Percentiles rank a stretch among this genome's conserved stretches.
Conservation (phyloP, 2,329 filamentous ascomycete species). For the Emergomyces orientalis region DNA sequence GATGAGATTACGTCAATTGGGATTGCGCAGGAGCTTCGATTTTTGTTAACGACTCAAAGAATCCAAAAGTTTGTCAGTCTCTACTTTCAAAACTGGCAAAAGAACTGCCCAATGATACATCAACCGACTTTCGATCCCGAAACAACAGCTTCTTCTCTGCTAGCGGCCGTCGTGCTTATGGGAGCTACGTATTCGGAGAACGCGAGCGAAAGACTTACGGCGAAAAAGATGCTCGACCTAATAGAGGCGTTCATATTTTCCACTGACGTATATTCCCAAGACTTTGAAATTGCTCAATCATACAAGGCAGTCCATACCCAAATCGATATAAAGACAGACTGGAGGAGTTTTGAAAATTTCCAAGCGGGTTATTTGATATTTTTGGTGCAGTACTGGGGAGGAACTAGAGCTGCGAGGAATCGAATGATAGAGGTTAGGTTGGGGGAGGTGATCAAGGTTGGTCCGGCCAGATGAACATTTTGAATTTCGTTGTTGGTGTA, state of each 20-base stretch:
- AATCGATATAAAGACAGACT: constrained; percentile 23
- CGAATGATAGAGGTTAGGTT: constrained; percentile 38
- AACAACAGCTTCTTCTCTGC: constrained; percentile 28
- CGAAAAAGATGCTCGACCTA: constrained; percentile 36
- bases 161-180: constrained; percentile 35
- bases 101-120: constrained; percentile 38
- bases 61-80: constrained; percentile 35
- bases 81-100: constrained; percentile 41
- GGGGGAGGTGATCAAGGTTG: constrained; percentile 34
- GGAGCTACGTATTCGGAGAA: constrained; percentile 40
- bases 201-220: constrained; percentile 29
- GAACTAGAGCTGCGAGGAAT: constrained; percentile 29
- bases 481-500: not conserved
- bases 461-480: constrained; percentile 5
- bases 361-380: constrained; percentile 37
- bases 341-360: constrained; percentile 33
- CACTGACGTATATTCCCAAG: constrained; percentile 33
- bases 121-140: constrained; percentile 34
- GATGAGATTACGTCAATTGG: constrained; percentile 32
- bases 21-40: constrained; percentile 32
- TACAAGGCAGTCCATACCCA: constrained; percentile 21
- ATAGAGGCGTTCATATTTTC: constrained; percentile 38
- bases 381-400: constrained; percentile 38
- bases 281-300: constrained; percentile 31
- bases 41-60: constrained; percentile 32